phyloP scores from a whole-genome alignment of 371 early-diverging fungal genomes.

The Rhizomucor miehei region DNA sequence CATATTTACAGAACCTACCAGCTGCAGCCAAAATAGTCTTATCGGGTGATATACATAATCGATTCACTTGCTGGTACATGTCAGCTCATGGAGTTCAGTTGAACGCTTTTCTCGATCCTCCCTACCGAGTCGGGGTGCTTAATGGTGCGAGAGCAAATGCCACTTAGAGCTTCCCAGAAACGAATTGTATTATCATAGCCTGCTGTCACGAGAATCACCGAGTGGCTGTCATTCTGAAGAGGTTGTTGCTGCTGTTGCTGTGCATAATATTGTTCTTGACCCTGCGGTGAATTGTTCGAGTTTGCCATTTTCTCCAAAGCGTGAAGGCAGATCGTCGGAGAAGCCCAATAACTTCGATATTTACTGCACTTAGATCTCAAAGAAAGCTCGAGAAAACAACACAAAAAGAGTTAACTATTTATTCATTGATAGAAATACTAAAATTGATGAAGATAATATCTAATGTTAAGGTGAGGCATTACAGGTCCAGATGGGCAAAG shows the following conservation, averaged over 20 bases:
- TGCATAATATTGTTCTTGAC: slow-evolving; percentile 38
- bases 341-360: no score
- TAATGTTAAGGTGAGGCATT: no score
- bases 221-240: slow-evolving; percentile 59
- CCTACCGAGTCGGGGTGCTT: slow-evolving; percentile 88
- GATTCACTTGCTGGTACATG: slow-evolving; percentile 82
- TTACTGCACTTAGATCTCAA: no score
- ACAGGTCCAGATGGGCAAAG: slow-evolving; percentile 9
- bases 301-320: no score
- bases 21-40: slow-evolving; percentile 92
- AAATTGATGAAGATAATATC: no score
- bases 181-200: slow-evolving; percentile 97
- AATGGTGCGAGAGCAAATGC: slow-evolving; percentile 91
- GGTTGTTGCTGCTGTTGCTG: slow-evolving; percentile 46
- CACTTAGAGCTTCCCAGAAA: slow-evolving; percentile 96
- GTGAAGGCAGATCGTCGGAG: no score
- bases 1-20: slow-evolving; percentile 44
- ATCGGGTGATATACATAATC: slow-evolving; percentile 90
- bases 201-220: slow-evolving; percentile 91
- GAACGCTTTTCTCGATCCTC: not conserved
- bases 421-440: no score
- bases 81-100: not conserved
- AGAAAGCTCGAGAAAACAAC: no score
- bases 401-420: no score
- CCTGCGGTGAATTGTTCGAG: no score